Conservation (phyloP, 495 filamentous ascomycete species). For the Amniculicola lignicola region DNA sequence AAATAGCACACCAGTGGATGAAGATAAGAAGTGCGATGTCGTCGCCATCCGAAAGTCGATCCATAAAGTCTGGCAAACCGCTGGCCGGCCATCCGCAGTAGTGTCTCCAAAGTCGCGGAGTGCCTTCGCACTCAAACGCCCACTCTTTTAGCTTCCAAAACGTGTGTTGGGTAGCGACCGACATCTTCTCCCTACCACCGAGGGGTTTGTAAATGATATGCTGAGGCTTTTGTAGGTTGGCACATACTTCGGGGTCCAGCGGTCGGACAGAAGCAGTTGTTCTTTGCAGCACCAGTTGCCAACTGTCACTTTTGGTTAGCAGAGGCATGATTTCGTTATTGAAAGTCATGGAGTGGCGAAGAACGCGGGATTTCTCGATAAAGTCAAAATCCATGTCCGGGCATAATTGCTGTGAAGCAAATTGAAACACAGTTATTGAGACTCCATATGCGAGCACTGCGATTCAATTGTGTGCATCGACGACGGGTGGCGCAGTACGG, state of each 20-base stretch:
- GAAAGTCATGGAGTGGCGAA: constrained; percentile 6
- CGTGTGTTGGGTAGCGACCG: constrained; percentile 9
- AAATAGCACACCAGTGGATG: constrained; percentile 15
- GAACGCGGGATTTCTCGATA: constrained; percentile 1
- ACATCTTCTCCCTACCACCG: neutral
- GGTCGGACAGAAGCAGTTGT: neutral
- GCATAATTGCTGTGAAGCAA: neutral
- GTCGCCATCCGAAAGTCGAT: constrained; percentile 4
- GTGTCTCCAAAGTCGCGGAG: constrained; percentile 1
- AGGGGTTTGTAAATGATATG: neutral
- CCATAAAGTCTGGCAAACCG: neutral
- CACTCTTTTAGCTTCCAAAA: constrained; percentile 14
- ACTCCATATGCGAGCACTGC: constrained; percentile 9
- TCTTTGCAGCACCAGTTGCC: constrained; percentile 1
- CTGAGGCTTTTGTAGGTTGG: neutral
- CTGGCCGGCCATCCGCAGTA: constrained; percentile 6
- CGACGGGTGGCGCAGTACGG: neutral
- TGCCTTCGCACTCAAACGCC: neutral
- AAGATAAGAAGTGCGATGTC: constrained; percentile 21
- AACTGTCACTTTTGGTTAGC: neutral
- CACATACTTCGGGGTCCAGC: neutral
- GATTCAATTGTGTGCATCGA: constrained; percentile 17
- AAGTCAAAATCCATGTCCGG: constrained; percentile 4
- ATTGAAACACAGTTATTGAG: constrained; percentile 12
- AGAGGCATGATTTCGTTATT: neutral